Evolutionary conservation across 164 flowering plant genomes (phyloP), one percentile per base, ranked within the genome.

Genomic region (Liriodendron chinense): DNA sequence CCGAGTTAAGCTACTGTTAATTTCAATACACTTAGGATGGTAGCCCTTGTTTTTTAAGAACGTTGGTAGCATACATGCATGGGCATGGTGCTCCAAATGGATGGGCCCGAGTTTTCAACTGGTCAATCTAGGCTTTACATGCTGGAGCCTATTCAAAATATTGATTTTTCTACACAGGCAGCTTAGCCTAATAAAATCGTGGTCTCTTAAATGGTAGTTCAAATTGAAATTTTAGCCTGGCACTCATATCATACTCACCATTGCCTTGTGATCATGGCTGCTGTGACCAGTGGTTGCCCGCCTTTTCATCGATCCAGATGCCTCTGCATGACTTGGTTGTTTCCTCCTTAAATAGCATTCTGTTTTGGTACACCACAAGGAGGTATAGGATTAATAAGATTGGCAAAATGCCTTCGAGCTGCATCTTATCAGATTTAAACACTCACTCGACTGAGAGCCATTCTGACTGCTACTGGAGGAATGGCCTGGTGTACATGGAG

Each of bases 261-360:
- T 63, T 48, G 0, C 56, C 74, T 43, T 73, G 61, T 53, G 76
- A 16, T 26, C 47, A 78, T 72, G 63, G 26, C 49, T 21, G 70
- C 53, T 71, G 78, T 67, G 47, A 74, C 56, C 77, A 13, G 66
- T 16, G 43, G 67, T 74, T 18, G 77, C 82, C 65, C 23, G 84
- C 75, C 79, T 75, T 78, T 82, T 86, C 73, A 71, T 65, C 47
- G 43, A 73, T 76, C 66, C 85, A 64, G 70, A 71, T 72, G 77
- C 86, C 56, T 53, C 47, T 1, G 65, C 43, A 75, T 73, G 74
- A 73, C 21, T 75, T 59, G 71, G 76, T 43, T 76, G 82, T 70
- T 78, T 88, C 81, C 92, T 88, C 84, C 89, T 92, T 24, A 49
- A 20, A 24, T 63, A 47, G 71, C 47, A 47, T 56, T 79, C 91